These are phyloP conservation scores for Penicillium frequentans DNA, from an alignment of 2,329 filamentous ascomycete species.

Conservation along the genomic window DNA sequence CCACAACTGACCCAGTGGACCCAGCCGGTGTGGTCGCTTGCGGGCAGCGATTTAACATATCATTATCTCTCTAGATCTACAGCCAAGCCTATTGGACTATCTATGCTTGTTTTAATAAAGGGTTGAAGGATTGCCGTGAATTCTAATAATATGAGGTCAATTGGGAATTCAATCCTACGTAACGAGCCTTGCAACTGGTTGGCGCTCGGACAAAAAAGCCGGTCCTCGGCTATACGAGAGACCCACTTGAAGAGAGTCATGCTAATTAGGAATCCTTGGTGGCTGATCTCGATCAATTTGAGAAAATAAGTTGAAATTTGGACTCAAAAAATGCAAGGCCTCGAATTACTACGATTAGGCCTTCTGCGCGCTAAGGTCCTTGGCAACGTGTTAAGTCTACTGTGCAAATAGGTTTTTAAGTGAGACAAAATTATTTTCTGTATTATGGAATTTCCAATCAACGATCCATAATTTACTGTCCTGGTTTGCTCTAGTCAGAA, in stretches of 20 bases:
- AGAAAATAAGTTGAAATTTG: too few relatives aligned
- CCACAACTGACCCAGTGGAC: constrained; percentile 1
- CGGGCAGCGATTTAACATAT: not conserved
- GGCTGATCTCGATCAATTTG: too few relatives aligned
- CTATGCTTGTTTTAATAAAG: not conserved
- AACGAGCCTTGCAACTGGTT: not conserved
- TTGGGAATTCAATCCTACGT: not conserved
- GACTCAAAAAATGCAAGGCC: too few relatives aligned
- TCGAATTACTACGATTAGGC: too few relatives aligned
- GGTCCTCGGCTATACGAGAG: not conserved
- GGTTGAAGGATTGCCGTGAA: not conserved
- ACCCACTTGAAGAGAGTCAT: not conserved
- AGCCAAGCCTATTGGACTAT: not conserved
- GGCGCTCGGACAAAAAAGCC: not conserved
- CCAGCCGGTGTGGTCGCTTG: not conserved
- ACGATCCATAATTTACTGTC: too few relatives aligned
- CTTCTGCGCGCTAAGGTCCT: too few relatives aligned
- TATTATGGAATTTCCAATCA: too few relatives aligned
- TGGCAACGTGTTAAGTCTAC: too few relatives aligned
- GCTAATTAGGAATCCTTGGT: not conserved
- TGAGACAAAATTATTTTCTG: too few relatives aligned
- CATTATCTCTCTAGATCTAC: not conserved
- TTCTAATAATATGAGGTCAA: not conserved
- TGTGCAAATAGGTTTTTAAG: too few relatives aligned
- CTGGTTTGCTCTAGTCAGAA: too few relatives aligned